These are phyloP conservation scores for Flaveria brownii DNA, from an alignment of 129 eudicot species.

Conservation along the genomic window DNA sequence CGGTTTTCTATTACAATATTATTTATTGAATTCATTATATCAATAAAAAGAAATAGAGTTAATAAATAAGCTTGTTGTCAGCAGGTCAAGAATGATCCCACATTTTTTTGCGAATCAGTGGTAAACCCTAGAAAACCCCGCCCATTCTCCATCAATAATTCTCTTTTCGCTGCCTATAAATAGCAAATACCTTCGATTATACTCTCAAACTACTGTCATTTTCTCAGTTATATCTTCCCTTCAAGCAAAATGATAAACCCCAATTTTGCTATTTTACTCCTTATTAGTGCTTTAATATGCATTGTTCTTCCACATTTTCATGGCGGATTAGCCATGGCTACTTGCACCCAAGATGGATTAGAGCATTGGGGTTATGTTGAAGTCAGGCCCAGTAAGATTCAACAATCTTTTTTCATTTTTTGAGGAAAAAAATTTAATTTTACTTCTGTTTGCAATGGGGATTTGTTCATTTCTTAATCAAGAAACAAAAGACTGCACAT, in stretches of 20 bases:
- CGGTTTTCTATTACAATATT: neutral
- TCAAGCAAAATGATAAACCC: constrained; percentile 23
- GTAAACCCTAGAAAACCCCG: constrained; percentile 32
- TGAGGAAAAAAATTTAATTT: too few relatives aligned
- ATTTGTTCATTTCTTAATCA: neutral
- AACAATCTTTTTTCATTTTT: neutral
- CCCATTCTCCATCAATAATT: constrained; percentile 21
- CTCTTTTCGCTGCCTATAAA: constrained; percentile 30
- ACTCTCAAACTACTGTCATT: constrained; percentile 1
- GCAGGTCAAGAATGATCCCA: constrained; percentile 28
- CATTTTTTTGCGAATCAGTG: constrained; percentile 25
- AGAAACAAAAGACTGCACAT: neutral
- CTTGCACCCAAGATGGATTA: constrained; percentile 43
- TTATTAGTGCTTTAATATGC: constrained; percentile 22
- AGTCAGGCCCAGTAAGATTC: constrained; percentile 51
- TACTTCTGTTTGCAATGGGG: neutral
- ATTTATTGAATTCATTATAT: neutral
- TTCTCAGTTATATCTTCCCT: neutral
- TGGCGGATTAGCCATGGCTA: constrained; percentile 36
- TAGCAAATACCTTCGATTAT: constrained; percentile 6
- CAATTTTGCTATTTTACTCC: constrained; percentile 9
- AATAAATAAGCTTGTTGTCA: constrained; percentile 19
- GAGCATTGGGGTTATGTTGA: constrained; percentile 60
- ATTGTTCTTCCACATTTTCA: constrained; percentile 29
- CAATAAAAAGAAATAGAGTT: neutral